phyloP scores from a whole-genome alignment of 2,329 filamentous ascomycete genomes.

The Sporothrix pseudoabietina region DNA sequence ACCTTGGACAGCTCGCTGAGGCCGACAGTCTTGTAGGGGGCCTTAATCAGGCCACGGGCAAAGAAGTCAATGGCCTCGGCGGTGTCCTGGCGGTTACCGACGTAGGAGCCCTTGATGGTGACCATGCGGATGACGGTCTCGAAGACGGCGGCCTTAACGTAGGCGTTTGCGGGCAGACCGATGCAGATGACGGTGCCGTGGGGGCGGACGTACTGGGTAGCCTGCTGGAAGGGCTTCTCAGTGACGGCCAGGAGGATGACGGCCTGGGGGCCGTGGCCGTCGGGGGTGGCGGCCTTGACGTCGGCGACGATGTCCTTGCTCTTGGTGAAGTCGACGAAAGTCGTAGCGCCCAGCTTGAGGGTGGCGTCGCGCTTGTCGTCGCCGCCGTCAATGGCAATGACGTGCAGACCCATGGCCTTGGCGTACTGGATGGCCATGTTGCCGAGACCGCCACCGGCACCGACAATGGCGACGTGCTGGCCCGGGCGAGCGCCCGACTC shows the following conservation, averaged over 20 bases:
- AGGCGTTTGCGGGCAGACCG: conserved; percentile 79
- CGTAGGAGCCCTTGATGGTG: conserved; percentile 88
- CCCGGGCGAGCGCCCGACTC: conserved; percentile 43
- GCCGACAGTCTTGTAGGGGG: conserved; percentile 82
- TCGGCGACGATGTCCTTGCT: conserved; percentile 79
- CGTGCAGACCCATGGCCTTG: conserved; percentile 49
- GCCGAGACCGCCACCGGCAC: conserved; percentile 54
- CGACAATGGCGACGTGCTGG: conserved; percentile 49
- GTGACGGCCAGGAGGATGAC: conserved; percentile 82
- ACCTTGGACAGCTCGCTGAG: conserved; percentile 77
- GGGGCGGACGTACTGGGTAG: conserved; percentile 81
- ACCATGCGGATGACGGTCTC: conserved; percentile 88
- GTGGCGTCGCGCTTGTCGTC: conserved; percentile 62
- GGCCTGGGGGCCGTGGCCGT: conserved; percentile 82
- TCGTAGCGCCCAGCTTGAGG: conserved; percentile 64
- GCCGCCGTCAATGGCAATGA: conserved; percentile 50
- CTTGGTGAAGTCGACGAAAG: conserved; percentile 78
- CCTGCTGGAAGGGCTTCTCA: conserved; percentile 96
- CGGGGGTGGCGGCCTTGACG: conserved; percentile 77
- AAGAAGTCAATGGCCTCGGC: conserved; percentile 92
- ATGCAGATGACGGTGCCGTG: conserved; percentile 85
- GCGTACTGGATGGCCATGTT: conserved; percentile 52
- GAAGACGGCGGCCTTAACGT: conserved; percentile 82
- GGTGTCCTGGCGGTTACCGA: conserved; percentile 87
- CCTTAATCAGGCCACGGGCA: conserved; percentile 78